These are phyloP conservation scores for Colletotrichum brevisporum DNA, from an alignment of 2,329 filamentous ascomycete genomes.

Conservation along the genomic window DNA sequence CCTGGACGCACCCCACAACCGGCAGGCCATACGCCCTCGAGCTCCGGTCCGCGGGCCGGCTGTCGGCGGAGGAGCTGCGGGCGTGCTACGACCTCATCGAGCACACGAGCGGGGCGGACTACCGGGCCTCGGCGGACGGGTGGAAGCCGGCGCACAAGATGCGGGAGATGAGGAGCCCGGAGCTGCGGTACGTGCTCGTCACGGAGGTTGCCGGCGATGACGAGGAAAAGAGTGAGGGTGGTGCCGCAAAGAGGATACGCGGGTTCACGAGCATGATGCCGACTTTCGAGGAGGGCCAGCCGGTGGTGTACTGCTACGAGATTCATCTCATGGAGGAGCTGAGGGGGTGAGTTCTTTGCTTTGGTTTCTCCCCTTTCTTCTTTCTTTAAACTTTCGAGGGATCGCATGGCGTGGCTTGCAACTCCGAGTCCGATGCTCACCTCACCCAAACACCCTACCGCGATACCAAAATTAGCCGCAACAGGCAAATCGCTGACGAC, in stretches of 20 bases:
- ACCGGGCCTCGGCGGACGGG: constrained; percentile 71
- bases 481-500: constrained; percentile 16
- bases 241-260: constrained; percentile 50
- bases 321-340: constrained; percentile 75
- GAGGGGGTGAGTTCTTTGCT: constrained; percentile 61
- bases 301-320: constrained; percentile 85
- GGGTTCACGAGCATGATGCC: constrained; percentile 80
- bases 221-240: constrained; percentile 43
- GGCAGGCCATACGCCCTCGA: constrained; percentile 57
- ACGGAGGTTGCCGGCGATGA: constrained; percentile 45
- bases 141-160: constrained; percentile 76
- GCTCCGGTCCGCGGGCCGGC: constrained; percentile 56
- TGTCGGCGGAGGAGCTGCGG: constrained; percentile 61
- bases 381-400: too few relatives aligned
- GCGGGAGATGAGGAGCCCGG: constrained; percentile 76
- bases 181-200: constrained; percentile 79
- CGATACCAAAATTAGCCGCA: too few relatives aligned
- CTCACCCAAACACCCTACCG: too few relatives aligned
- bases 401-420: too few relatives aligned
- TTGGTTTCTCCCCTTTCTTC: too few relatives aligned
- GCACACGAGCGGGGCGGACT: constrained; percentile 74
- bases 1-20: constrained; percentile 67
- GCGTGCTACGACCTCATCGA: constrained; percentile 72
- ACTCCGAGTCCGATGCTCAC: too few relatives aligned
- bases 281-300: constrained; percentile 75